These are phyloP conservation scores for Globisporangium viniferum DNA, from an alignment of 352 stramenopile species.

Conservation along the genomic window DNA sequence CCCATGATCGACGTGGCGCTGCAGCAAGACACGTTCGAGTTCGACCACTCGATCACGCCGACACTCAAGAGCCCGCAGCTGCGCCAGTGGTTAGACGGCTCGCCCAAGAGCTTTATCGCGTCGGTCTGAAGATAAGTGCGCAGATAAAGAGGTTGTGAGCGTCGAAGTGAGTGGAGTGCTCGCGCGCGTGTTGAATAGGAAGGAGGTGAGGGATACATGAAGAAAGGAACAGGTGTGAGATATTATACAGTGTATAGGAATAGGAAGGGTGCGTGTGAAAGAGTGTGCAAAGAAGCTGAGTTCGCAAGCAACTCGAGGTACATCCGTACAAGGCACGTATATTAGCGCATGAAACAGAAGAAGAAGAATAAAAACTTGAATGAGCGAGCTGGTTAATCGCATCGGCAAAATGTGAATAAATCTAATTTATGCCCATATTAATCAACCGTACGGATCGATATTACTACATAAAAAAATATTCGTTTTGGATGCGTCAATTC, in stretches of 20 bases:
- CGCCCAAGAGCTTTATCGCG: conserved; percentile 77
- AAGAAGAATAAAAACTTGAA: not conserved
- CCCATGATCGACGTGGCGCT: conserved; percentile 71
- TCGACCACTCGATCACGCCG: conserved; percentile 83
- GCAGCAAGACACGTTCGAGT: conserved; percentile 83
- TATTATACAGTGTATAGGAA: not conserved
- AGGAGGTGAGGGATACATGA: not conserved
- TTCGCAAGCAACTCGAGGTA: not conserved
- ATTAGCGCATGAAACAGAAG: not conserved
- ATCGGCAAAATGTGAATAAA: too few relatives aligned
- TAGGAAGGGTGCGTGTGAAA: not conserved
- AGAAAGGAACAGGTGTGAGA: not conserved
- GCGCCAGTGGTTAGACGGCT: conserved; percentile 79
- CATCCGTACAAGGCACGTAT: not conserved
- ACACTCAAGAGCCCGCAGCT: conserved; percentile 85
- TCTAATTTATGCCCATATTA: too few relatives aligned
- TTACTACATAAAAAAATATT: too few relatives aligned
- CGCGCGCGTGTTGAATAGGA: not conserved
- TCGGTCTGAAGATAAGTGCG: conserved; percentile 50
- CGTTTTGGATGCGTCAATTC: not conserved
- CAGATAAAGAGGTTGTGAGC: not conserved
- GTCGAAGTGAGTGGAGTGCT: not conserved
- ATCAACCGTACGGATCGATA: too few relatives aligned
- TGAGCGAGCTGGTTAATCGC: too few relatives aligned
- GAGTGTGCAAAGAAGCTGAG: not conserved